Percentiles rank a stretch among this genome's conserved stretches.
phyloP scores from a whole-genome alignment of 2,329 filamentous ascomycete species.

The Nemania bipapillata region DNA sequence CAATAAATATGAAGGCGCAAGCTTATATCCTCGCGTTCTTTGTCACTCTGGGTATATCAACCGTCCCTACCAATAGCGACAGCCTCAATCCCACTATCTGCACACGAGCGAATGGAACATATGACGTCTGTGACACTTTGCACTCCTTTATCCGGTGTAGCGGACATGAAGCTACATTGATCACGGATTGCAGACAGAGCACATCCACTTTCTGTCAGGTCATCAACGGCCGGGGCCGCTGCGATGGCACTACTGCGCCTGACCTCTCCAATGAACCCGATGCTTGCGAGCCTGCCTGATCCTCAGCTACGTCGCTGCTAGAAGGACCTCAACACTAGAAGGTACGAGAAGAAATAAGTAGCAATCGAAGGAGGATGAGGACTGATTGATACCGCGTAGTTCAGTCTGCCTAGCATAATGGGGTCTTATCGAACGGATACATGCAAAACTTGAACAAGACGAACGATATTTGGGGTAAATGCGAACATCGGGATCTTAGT shows the following conservation, averaged over 20 bases:
- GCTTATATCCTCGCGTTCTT: slow-evolving; percentile 14
- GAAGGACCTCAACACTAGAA: no score
- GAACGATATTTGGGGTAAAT: no score
- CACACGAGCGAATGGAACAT: slow-evolving; percentile 4
- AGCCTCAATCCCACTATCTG: slow-evolving; percentile 16
- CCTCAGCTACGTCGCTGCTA: neutral
- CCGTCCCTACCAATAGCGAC: neutral
- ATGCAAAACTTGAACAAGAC: no score
- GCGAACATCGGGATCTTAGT: no score
- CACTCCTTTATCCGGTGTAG: slow-evolving; percentile 30
- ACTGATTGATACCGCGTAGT: no score
- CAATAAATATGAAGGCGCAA: slow-evolving; percentile 17
- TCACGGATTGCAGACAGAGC: slow-evolving; percentile 16
- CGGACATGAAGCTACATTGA: slow-evolving; percentile 25
- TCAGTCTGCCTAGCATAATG: no score
- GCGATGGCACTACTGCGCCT: slow-evolving; percentile 23
- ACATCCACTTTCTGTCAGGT: slow-evolving; percentile 19
- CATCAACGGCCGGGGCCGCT: slow-evolving; percentile 18
- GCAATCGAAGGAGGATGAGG: no score
- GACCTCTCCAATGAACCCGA: neutral
- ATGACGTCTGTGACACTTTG: slow-evolving; percentile 34
- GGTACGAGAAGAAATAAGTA: no score
- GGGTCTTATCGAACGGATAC: no score
- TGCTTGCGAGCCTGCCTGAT: neutral
- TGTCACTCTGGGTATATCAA: neutral